phyloP scores from a whole-genome alignment of 257 asterid genomes.

The Leonotis leonurus region DNA sequence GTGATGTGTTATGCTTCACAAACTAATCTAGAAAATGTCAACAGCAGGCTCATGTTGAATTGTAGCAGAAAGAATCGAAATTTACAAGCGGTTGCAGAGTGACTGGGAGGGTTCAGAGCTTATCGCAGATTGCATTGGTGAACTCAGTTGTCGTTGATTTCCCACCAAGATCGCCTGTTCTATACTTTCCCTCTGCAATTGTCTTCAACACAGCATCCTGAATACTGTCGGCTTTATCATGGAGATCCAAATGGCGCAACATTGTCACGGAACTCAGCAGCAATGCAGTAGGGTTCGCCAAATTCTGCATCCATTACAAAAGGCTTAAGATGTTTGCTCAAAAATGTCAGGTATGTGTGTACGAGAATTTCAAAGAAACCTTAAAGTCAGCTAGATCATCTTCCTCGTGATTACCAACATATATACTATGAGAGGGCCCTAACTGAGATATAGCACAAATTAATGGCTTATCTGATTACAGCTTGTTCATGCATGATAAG shows the following conservation, averaged over 20 bases:
- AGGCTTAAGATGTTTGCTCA: too few species aligned
- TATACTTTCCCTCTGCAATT: constrained; percentile 81
- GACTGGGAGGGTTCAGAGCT: constrained; percentile 45
- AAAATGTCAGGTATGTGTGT: too few species aligned
- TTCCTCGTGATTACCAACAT: too few species aligned
- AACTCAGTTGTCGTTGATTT: constrained; percentile 66
- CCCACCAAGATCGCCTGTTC: constrained; percentile 97
- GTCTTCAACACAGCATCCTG: constrained; percentile 78
- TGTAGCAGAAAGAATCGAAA: constrained; percentile 22
- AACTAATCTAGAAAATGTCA: constrained; percentile 18
- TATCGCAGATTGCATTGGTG: constrained; percentile 81
- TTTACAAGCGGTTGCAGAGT: constrained; percentile 16
- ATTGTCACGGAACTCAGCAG: constrained; percentile 78
- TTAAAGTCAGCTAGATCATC: too few species aligned
- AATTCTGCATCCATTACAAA: constrained; percentile 39
- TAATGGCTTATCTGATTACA: too few species aligned
- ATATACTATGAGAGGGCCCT: too few species aligned
- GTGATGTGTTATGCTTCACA: constrained; percentile 14
- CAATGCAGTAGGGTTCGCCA: constrained; percentile 96
- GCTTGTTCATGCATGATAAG: too few species aligned
- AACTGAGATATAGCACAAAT: too few species aligned
- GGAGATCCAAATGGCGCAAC: constrained; percentile 75
- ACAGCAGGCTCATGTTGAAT: constrained; percentile 26
- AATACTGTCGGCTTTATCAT: constrained; percentile 70
- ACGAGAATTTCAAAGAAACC: too few species aligned